Base-by-base conservation (phyloP, 108 stramenopile genomes). In the Stephanodiscus minutulus region DNA sequence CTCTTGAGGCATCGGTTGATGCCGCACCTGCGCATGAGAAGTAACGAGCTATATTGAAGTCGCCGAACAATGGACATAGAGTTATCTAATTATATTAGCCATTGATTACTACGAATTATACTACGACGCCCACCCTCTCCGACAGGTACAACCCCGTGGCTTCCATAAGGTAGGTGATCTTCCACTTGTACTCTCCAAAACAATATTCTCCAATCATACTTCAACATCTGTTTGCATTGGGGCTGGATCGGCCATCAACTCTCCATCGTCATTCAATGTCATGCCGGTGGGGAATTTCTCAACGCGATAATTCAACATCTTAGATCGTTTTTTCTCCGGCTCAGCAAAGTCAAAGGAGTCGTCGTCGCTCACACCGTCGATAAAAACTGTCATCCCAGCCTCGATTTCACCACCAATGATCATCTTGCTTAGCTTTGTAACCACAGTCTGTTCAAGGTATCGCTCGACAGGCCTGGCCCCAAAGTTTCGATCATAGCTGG, bases 381-480 rank as follows among this genome's bases (percentile, higher is more conserved):
- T 89, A 54, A 85, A 88, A 55, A 93, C 92, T 35, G 80, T 87
- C 31, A 66, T 78, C 27, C 92, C 92, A 63, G 79, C 86, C 0
- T 53, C 36, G 7, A 93, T 64, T 41, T 91, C 87, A 1, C 92
- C 92, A 9, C 86, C 77, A 52, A 93, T 91, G 1, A 93, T 82
- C 92, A 93, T 91, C 27, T 86, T 87, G 61, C 87, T 88, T 22
- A 94, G 86, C 54, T 77, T 70, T 33, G 93, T 94, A 9, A 91
- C 91, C 1, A 94, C 86, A 20, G 87, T 85, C 12, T 83, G 79
- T 46, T 94, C 90, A 48, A 94, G 55, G 64, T 94, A 91, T 35
- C 93, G 65, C 56, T 91, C 89, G 9, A 96, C 85, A 4, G 95
- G 95, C 49, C 95, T 86, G 18, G 95, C 95, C 37, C 95, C 95